phyloP scores from a whole-genome alignment of 2,329 filamentous ascomycete species.

The Sarocladium oryzae region DNA sequence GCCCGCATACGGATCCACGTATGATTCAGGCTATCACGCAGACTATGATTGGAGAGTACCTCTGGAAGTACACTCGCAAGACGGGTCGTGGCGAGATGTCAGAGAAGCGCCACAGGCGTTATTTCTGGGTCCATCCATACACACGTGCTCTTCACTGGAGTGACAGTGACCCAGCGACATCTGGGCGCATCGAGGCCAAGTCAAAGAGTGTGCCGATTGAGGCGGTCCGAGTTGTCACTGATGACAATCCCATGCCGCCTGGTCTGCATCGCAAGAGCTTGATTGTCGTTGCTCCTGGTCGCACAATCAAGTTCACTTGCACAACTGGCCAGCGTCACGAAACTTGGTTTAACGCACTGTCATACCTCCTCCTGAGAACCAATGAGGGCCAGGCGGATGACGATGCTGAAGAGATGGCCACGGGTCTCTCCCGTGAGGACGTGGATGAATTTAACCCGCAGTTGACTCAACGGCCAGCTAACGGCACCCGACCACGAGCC shows the following conservation, averaged over 20 bases:
- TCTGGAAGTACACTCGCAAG: constrained; percentile 99
- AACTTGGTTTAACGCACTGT: constrained; percentile 97
- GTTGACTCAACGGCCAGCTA: constrained; percentile 26
- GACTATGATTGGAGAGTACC: constrained; percentile 97
- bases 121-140: constrained; percentile 99
- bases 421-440: constrained; percentile 54
- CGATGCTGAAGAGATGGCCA: constrained; percentile 52
- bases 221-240: constrained; percentile 81
- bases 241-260: constrained; percentile 92
- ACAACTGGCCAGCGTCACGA: constrained; percentile 91
- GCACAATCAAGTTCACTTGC: constrained; percentile 89
- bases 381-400: constrained; percentile 56
- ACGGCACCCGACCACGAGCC: constrained; percentile 42
- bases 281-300: constrained; percentile 80
- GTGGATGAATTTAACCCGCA: constrained; percentile 78
- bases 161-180: constrained; percentile 74
- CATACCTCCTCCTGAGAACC: constrained; percentile 80
- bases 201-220: constrained; percentile 92
- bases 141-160: constrained; percentile 97
- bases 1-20: constrained; percentile 76
- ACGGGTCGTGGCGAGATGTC: constrained; percentile 84
- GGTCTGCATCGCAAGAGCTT: constrained; percentile 92
- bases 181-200: constrained; percentile 67
- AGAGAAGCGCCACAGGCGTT: constrained; percentile 81
- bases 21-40: constrained; percentile 99